Evolutionary conservation across 2,329 filamentous ascomycete species (phyloP).

Genomic region (Colletotrichum acutatum): DNA sequence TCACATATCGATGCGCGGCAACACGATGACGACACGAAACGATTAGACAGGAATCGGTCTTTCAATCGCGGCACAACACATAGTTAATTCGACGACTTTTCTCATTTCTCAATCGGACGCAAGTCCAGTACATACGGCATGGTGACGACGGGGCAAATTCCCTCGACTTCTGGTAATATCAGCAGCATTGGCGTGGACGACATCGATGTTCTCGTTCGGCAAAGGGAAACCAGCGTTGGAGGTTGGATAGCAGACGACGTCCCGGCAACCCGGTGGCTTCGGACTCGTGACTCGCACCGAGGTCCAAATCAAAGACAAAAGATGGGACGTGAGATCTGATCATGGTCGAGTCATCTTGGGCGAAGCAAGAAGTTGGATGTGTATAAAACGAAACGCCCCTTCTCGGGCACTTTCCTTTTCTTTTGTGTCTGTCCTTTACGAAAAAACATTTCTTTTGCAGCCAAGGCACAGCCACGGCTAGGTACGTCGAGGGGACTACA

Average conservation of each 20-base stretch:
- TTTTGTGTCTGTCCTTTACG: slow-evolving; percentile 35
- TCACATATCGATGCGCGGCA: slow-evolving; percentile 15
- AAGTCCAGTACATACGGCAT: slow-evolving; percentile 36
- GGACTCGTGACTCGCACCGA: background rate
- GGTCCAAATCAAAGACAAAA: background rate
- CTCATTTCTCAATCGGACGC: slow-evolving; percentile 28
- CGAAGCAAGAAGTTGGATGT: slow-evolving; percentile 31
- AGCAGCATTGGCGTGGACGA: slow-evolving; percentile 33
- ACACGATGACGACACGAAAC: slow-evolving; percentile 36
- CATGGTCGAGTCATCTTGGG: slow-evolving; percentile 20
- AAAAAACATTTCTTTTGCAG: slow-evolving; percentile 18
- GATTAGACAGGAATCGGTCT: slow-evolving; percentile 30
- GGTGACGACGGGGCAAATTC: slow-evolving; percentile 26
- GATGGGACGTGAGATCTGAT: background rate
- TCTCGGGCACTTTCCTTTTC: slow-evolving; percentile 22
- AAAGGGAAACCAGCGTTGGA: slow-evolving; percentile 5
- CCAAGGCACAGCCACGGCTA: slow-evolving; percentile 15
- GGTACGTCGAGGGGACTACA: slow-evolving; percentile 9
- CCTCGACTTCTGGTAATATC: slow-evolving; percentile 37
- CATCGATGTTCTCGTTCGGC: background rate
- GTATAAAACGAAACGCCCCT: slow-evolving; percentile 29
- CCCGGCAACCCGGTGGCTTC: slow-evolving; percentile 7
- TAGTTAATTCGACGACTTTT: slow-evolving; percentile 38
- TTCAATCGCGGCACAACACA: slow-evolving; percentile 33
- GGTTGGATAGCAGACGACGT: slow-evolving; percentile 19